phyloP scores from a whole-genome alignment of 148 eudicot species.

The Rhododendron mucronatum region DNA sequence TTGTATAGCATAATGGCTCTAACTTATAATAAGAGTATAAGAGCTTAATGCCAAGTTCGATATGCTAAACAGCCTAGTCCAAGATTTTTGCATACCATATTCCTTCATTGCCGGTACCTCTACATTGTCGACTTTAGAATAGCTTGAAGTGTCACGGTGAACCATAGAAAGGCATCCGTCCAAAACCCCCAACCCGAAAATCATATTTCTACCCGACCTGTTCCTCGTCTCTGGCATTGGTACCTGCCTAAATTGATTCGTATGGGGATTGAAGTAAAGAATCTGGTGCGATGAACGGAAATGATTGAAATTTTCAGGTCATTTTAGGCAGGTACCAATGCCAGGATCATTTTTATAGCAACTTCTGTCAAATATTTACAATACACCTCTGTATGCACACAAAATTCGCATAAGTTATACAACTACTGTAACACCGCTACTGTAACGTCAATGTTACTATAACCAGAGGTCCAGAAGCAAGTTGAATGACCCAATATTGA shows the following conservation, averaged over 20 bases:
- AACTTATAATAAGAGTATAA: no score
- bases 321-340: no score
- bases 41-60: neutral
- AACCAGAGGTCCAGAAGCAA: no score
- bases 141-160: neutral
- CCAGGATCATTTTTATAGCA: neutral
- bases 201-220: neutral
- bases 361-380: no score
- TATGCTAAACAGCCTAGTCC: neutral
- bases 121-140: neutral
- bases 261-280: neutral
- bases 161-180: conserved; percentile 7
- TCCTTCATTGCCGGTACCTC: conserved; percentile 5
- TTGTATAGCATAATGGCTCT: neutral
- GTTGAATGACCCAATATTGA: no score
- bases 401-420: no score
- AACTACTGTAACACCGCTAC: no score
- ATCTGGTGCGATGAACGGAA: neutral
- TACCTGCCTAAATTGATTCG: neutral
- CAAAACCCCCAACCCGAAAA: neutral
- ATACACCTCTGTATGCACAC: no score
- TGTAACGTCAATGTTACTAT: no score
- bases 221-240: neutral
- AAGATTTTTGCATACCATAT: neutral
- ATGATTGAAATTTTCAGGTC: no score